Base-by-base conservation (phyloP, 352 stramenopile species). In the Phytophthora nicotianae region DNA sequence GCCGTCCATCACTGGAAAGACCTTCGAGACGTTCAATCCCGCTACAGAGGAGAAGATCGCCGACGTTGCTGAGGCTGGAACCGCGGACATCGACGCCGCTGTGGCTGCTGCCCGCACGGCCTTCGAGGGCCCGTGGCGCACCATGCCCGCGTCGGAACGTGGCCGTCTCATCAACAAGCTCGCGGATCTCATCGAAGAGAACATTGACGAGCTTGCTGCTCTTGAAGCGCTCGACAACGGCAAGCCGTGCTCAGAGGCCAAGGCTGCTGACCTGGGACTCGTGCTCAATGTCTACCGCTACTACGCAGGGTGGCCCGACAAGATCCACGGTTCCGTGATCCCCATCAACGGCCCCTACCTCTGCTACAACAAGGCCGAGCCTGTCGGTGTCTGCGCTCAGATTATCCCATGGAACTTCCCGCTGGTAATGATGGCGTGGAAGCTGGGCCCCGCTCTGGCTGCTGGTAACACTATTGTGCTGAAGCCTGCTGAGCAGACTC, bases 141-240 rank as follows among this genome's bases (percentile, higher is more conserved):
- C 58, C 17, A 85, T 89, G 70, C 50, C 62, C 5, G 59, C 70
- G 0, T n/a, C 62, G 7, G 61, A 81, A 35, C 79, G 75, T 48
- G 78, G 75, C 14, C 60, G 64, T 17, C 49, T 90, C 16, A 70
- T 90, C 19, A 48, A 72, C 65, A 77, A 75, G 47, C 75, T 85
- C 16, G 75, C 75, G 3, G 75, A 87, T 56, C 67, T 87, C 56
- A 77, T 89, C n/a, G 68, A 81, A 41, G 38, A 83, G 49, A 80
- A 89, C 65, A 70, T 70, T 9, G 79, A 84, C 50, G 86, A 94
- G 55, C 74, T 96, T 2, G 75, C 70, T 5, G 69, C 69, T 7
- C 81, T 98, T 2, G 97, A 99, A 71, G 97, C 95, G 20, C 59
- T 97, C 7, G 97, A 99, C 82, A 96, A 88, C 63, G 97, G 97